Evolutionary conservation across 1,284 basidiomycete species (phyloP).

Genomic region (Omphalotus olearius): DNA sequence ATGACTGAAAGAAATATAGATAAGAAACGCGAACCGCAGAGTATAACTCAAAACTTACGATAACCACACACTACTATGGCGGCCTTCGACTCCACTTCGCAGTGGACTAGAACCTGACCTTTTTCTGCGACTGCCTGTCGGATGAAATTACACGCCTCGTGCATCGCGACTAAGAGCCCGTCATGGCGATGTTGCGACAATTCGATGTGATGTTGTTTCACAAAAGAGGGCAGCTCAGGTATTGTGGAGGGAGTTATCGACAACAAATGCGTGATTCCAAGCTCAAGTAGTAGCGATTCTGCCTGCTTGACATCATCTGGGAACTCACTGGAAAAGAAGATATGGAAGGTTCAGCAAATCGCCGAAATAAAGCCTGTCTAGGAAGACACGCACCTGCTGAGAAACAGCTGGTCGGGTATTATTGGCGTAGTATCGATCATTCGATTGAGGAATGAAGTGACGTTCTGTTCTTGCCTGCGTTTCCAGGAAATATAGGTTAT

Average conservation of each 20-base stretch:
- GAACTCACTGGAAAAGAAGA: slow-evolving; percentile 39
- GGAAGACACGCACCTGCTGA: slow-evolving; percentile 39
- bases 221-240: slow-evolving; percentile 24
- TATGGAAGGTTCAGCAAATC: background rate
- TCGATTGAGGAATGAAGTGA: slow-evolving; percentile 44
- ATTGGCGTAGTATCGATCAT: slow-evolving; percentile 46
- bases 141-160: slow-evolving; percentile 39
- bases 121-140: slow-evolving; percentile 31
- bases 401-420: slow-evolving; percentile 40
- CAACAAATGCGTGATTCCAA: slow-evolving; percentile 47
- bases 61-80: slow-evolving; percentile 64
- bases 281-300: slow-evolving; percentile 44
- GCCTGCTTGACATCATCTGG: slow-evolving; percentile 45
- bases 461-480: slow-evolving; percentile 45
- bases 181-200: slow-evolving; percentile 32
- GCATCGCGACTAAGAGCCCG: slow-evolving; percentile 39
- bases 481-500: slow-evolving; percentile 51
- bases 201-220: slow-evolving; percentile 37
- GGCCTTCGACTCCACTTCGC: slow-evolving; percentile 43
- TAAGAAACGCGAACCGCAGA: background rate
- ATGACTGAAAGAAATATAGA: slow-evolving; percentile 21
- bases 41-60: slow-evolving; percentile 33
- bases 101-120: slow-evolving; percentile 65
- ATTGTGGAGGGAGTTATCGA: slow-evolving; percentile 43
- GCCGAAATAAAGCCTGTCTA: background rate